phyloP scores from a whole-genome alignment of 805 yeast species.

The Starmera dryadoides region DNA sequence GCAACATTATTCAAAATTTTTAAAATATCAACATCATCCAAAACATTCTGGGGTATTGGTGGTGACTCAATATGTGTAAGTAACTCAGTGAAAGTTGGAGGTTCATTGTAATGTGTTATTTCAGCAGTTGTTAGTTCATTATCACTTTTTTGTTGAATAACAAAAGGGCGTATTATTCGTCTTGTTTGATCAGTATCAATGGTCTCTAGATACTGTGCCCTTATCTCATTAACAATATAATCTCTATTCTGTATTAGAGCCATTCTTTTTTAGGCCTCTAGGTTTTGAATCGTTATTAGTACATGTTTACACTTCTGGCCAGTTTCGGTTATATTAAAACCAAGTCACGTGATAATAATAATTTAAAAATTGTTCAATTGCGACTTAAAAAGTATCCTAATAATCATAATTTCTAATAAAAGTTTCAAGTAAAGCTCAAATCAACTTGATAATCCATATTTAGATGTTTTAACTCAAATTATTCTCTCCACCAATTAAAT shows the following conservation, averaged over 20 bases:
- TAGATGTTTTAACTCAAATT: too few relatives aligned
- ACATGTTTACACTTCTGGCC: too few relatives aligned
- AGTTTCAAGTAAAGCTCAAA: too few relatives aligned
- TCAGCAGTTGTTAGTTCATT: not conserved
- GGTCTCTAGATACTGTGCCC: constrained; percentile 13
- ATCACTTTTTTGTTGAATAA: not conserved
- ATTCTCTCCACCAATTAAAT: constrained; percentile 5
- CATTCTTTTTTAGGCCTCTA: too few relatives aligned
- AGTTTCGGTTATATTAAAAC: not conserved
- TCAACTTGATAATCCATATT: not conserved
- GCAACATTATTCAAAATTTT: constrained; percentile 1
- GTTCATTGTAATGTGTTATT: not conserved
- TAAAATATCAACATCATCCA: constrained; percentile 13
- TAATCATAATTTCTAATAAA: too few relatives aligned
- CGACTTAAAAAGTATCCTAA: too few relatives aligned
- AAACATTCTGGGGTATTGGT: constrained; percentile 22
- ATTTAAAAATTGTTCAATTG: too few relatives aligned
- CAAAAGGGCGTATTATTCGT: constrained; percentile 17
- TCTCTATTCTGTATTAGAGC: constrained; percentile 8
- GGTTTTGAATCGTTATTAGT: too few relatives aligned
- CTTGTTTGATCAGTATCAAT: constrained; percentile 18
- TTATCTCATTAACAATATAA: constrained; percentile 11
- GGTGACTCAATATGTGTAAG: constrained; percentile 18
- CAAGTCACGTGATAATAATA: not conserved
- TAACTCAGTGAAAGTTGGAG: not conserved